Base-by-base conservation (phyloP, 495 filamentous ascomycete genomes). In the Endocarpon pusillum region DNA sequence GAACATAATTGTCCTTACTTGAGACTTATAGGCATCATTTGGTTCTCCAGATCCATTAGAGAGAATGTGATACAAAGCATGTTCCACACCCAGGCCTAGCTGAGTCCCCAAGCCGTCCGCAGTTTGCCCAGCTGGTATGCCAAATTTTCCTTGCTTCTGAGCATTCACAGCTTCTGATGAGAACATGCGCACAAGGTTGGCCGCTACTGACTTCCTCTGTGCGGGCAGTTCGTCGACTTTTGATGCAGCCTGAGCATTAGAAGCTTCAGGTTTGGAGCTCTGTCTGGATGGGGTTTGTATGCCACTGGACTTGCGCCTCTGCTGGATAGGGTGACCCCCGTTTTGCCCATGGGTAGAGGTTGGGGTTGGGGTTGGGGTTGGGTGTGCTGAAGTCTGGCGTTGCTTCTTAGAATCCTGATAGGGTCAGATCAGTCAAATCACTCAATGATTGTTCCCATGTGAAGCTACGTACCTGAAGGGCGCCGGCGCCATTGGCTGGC, bases 31-130 rank as follows among this genome's bases (percentile, higher is more conserved):
- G 21, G 58, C 38, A 27, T 62, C 54, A 47, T 54, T 54, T 19
- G 65, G 61, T 45, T 71, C 60, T 47, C 61, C 59, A 40, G 53
- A 44, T 42, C 52, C 43, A 45, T 54, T 56, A 42, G 54, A 71
- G 40, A 69, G 57, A 55, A 61, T 69, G 38, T 67, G 44, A 51
- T 73, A 71, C 38, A 75, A 59, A 26, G 73, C 67, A 55, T 74
- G 67, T 55, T 96, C 86, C 36, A 94, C 75, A 35, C 78, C 62
- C 11, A 92, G 53, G 37, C 62, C 73, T 30, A 78, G 56, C 25
- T 61, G 61, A 35, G 58, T 60, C 41, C 61, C 69, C 38, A 73
- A 42, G 20, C 63, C 61, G 23, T 66, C 58, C 15, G 58, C 47
- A 9, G 59, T 62, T 32, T 71, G 62, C 32, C 59, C 67, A 32